Base-by-base conservation (phyloP, 495 filamentous ascomycete genomes). In the Penicillium longicatenatum region DNA sequence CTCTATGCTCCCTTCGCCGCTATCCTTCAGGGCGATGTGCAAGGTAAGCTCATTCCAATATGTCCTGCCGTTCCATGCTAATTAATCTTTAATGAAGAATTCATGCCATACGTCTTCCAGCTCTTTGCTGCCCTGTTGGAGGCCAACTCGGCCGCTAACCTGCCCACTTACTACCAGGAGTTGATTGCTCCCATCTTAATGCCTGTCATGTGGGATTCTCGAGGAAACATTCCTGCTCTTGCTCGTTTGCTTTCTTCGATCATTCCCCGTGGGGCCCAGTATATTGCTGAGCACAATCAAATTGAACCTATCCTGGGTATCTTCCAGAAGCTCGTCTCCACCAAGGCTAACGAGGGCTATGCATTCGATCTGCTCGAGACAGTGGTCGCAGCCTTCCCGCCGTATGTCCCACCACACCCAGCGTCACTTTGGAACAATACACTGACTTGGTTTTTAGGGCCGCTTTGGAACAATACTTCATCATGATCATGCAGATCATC, bases 21-120 rank as follows among this genome's bases (percentile, higher is more conserved):
- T 33, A 85, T 97, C 45, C 81, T 99, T 19, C 80, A 82, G 39
- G 86, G 88, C 55, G 91, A 93, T 65, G 87, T 97, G 46, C 83
- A 89, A 67, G 89, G 89, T 91, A 74, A 63, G 77, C 16, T 46
- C 21, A 14, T 29, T 10, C 8, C 24, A 6, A 12, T 19, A 6
- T 21, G 20, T 20, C 16, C 22, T 17, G 30, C 16, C 20, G 14
- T 62, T 58, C 74, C 45, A 63, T 58, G 11, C 33, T 61, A 26
- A 63, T 52, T 48, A 26, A 0, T 4, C 10, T 6, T 3, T 49
- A n/a, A n/a, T 22, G 65, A 26, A 91, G 95, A 99, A 75, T 99
- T 98, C 70, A 87, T 89, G 61, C 95, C 94, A 11, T 99, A 97
- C 63, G 86, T 98, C 42, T 97, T 99, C 78, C 95, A 98, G 73